Base-by-base conservation (phyloP, 2,329 filamentous ascomycete species). In the Botrytis byssoidea region DNA sequence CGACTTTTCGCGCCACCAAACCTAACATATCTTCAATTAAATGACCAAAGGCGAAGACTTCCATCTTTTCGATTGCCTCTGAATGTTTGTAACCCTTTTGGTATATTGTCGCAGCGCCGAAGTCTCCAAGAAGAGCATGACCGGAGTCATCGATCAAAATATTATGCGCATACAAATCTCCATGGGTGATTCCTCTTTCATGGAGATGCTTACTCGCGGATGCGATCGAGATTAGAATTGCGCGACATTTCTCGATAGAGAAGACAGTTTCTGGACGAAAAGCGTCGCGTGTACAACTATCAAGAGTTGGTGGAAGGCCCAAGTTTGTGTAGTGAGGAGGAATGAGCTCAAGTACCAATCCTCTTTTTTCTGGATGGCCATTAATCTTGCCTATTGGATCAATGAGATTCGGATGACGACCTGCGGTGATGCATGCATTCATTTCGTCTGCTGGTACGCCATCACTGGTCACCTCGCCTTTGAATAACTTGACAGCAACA, bases 401-500 rank as follows among this genome's bases (percentile, higher is more conserved):
- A 73, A 86, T 85, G 63, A 87, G 82, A 75, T 85, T 84, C 29
- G 81, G 80, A 76, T 87, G 85, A 55, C 81, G 82, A 18, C 85
- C 85, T 0, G 85, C 85, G 0, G 81, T 80, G 68, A 86, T 82
- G 73, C 82, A 85, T 4, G 85, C 85, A 16, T 82, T 81, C 84
- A 87, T 84, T 78, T 87, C 85, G 76, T 86, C 85, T n/a, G 81
- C 78, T 0, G 85, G 85, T 8, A 82, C 83, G 22, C 85, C 85
- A 74, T 86, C 85, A 75, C 82, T 85, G 14, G 85, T 85, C 18
- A 85, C 79, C 14, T 82, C 80, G n/a, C 85, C 85, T 59, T 83
- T 83, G 80, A 87, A 87, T 10, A 86, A 79, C 76, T 86, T 86
- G 78, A 87, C 81, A 3, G 85, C 85, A 0, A 87, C 85, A 20